Percentiles rank a stretch among this genome's conserved stretches.
These are phyloP conservation scores for Heliamphora pulchella DNA, from an alignment of 179 eudicot species.

Conservation along the genomic window DNA sequence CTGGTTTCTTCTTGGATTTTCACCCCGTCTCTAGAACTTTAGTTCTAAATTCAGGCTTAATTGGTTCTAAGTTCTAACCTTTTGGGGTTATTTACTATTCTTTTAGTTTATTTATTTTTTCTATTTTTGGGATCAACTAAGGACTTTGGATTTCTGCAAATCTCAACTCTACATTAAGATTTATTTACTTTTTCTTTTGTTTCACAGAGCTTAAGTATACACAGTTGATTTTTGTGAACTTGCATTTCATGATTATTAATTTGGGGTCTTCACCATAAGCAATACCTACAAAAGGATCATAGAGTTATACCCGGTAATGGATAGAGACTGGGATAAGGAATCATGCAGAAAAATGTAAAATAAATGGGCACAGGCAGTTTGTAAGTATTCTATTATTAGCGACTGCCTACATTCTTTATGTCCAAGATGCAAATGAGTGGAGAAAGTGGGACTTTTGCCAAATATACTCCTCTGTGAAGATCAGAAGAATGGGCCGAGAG, in stretches of 20 bases:
- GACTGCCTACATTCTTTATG: not conserved
- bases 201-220: too few relatives aligned
- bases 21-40: too few relatives aligned
- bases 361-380: not conserved
- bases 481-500: not conserved
- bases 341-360: not conserved
- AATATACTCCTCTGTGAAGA: not conserved
- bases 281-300: not conserved
- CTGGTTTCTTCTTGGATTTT: too few relatives aligned
- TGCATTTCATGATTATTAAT: not conserved
- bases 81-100: too few relatives aligned
- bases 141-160: too few relatives aligned
- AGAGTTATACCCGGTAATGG: not conserved
- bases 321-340: not conserved
- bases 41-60: too few relatives aligned
- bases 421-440: not conserved
- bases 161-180: too few relatives aligned
- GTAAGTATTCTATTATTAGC: not conserved
- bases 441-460: not conserved
- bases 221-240: not conserved
- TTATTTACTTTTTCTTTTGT: too few relatives aligned
- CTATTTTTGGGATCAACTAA: too few relatives aligned
- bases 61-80: too few relatives aligned
- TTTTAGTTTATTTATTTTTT: too few relatives aligned
- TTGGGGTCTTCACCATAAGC: not conserved